A percentile compares a stretch with the other conserved stretches of the same genome.
Conservation (phyloP, 768 basidiomycete species). For the Tylopilus sp. region DNA sequence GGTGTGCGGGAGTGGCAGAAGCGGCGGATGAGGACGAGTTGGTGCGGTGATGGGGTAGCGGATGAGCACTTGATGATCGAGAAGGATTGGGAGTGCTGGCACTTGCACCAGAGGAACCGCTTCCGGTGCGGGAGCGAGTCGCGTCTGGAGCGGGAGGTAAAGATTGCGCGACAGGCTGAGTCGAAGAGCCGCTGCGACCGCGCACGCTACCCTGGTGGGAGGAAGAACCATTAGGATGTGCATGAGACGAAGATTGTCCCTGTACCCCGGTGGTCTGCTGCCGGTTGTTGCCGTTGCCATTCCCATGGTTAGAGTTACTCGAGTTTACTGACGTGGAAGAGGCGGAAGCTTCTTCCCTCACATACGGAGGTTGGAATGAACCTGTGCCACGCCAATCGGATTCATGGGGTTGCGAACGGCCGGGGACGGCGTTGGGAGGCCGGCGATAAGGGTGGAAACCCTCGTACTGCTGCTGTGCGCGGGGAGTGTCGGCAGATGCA, state of each 20-base stretch:
- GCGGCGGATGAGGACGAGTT: constrained; percentile 28
- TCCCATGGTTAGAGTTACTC: constrained; percentile 33
- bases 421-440: constrained; percentile 39
- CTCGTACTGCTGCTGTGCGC: constrained; percentile 32
- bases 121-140: constrained; percentile 32
- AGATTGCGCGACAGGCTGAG: constrained; percentile 25
- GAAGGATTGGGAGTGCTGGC: constrained; percentile 4
- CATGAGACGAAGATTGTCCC: constrained; percentile 57
- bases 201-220: constrained; percentile 33
- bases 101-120: constrained; percentile 25
- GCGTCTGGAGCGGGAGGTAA: constrained; percentile 19
- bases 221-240: constrained; percentile 31
- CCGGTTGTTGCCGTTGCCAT: constrained; percentile 33
- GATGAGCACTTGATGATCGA: constrained; percentile 21
- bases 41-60: constrained; percentile 31
- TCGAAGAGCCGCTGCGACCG: constrained; percentile 35
- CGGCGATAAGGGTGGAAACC: constrained; percentile 85
- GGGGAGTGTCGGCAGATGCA: constrained; percentile 27
- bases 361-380: constrained; percentile 72
- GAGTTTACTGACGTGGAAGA: constrained; percentile 81
- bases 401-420: constrained; percentile 25
- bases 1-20: constrained; percentile 19
- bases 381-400: constrained; percentile 49
- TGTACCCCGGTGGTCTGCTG: constrained; percentile 72
- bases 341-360: constrained; percentile 72